Evolutionary conservation across 73 alveolate genomes (phyloP), one percentile per base, ranked within the genome.

Genomic region (Symbiodinium natans): DNA sequence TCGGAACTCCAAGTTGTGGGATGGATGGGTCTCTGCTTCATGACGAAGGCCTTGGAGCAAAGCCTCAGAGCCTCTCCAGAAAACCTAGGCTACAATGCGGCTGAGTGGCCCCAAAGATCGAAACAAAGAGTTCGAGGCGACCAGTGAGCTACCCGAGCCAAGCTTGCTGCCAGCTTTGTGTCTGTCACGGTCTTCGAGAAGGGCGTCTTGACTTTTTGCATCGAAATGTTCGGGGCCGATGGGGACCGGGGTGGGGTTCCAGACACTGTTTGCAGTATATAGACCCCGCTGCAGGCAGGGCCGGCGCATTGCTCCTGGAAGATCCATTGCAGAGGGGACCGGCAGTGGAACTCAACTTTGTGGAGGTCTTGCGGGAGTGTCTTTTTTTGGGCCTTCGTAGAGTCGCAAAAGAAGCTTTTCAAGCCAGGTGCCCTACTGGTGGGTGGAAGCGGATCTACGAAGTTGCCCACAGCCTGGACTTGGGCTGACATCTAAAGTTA

Each of bases 121-220:
- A 88, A 88, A 82, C 95, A 88, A 88, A 88, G 95, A 88, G 95
- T 88, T 88, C 95, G 80, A 88, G 95, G 95, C 63, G 84, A 39
- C 71, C 15, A n/a, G n/a, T n/a, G n/a, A n/a, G n/a, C n/a, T n/a
- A n/a, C n/a, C n/a, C n/a, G n/a, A n/a, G n/a, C n/a, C n/a, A n/a
- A n/a, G n/a, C n/a, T n/a, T n/a, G n/a, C n/a, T n/a, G n/a, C n/a
- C n/a, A n/a, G n/a, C n/a, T n/a, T n/a, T n/a, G n/a, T n/a, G n/a
- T n/a, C n/a, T n/a, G n/a, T n/a, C n/a, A n/a, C n/a, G n/a, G n/a
- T n/a, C n/a, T n/a, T n/a, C n/a, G n/a, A n/a, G n/a, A n/a, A n/a
- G n/a, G n/a, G n/a, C n/a, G n/a, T n/a, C n/a, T n/a, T n/a, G n/a
- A n/a, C n/a, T n/a, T n/a, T n/a, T n/a, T n/a, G n/a, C n/a, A n/a